These are phyloP conservation scores for Closterium sp. DNA, from an alignment of 139 green algal genomes.

Conservation along the genomic window DNA sequence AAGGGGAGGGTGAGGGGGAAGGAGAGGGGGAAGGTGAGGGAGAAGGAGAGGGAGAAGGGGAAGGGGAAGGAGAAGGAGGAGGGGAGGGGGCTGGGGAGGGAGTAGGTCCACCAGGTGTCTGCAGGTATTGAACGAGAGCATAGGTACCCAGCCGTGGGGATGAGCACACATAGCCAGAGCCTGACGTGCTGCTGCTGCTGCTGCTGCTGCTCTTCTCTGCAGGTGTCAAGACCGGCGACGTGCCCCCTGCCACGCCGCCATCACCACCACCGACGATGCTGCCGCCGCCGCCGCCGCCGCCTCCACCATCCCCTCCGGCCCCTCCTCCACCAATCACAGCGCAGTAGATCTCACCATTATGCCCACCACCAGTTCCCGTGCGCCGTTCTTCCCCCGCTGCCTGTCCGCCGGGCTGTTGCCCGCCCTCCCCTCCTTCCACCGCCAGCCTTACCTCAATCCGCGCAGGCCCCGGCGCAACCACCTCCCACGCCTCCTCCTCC, in stretches of 20 bases:
- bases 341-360: not conserved
- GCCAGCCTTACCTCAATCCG: not conserved
- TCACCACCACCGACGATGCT: too few species aligned
- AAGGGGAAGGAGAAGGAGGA: not conserved
- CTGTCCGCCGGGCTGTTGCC: not conserved
- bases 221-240: not conserved
- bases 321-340: not conserved
- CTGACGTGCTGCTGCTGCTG: not conserved
- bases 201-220: not conserved
- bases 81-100: not conserved
- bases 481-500: not conserved
- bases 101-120: not conserved
- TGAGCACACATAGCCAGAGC: not conserved
- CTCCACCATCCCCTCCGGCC: too few species aligned
- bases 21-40: not conserved
- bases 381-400: too few species aligned
- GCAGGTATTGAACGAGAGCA: not conserved
- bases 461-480: not conserved
- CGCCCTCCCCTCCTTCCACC: not conserved
- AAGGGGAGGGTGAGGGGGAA: not conserved
- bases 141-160: not conserved
- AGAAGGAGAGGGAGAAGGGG: too few species aligned
- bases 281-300: too few species aligned
- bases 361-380: not conserved
- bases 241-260: not conserved